Evolutionary conservation across 345 rosid species (phyloP), one percentile per base, ranked within the genome.

Genomic region (Eutrema heterophyllum): DNA sequence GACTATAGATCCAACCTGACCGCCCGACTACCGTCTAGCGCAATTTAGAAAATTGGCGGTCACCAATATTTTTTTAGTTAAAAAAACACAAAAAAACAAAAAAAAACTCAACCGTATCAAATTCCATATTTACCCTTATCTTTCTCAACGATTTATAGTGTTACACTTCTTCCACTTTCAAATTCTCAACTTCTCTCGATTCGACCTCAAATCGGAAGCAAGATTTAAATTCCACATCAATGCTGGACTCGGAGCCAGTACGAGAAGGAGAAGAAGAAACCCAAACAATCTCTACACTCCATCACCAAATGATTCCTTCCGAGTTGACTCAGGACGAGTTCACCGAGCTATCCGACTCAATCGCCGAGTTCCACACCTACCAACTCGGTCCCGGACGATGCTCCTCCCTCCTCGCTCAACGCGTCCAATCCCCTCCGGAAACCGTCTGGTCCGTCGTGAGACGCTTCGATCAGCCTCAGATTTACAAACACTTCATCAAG

Each of bases 401-500:
- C 78, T 88, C 96, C 16, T 90, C 97, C 24, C 78, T 93, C 6
- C 64, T 90, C 1, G 84, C 83, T 3, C 89, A 90, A 43, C 84
- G 79, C 11, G 59, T 88, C 73, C 18, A 71, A 33, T 84, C 93
- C 2, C 84, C 91, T 0, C 62, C 63, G 14, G 84, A 89, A 69
- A 77, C 68, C 50, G 92, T 91, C 0, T 91, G 95, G 97, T 87
- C 97, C 53, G 67, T 83, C 16, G 83, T 81, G 64, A 83, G 91
- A 14, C 79, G 84, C 6, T 91, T 91, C 82, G 97, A 91, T 50
- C 57, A 40, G 66, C 97, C 97, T 4, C 87, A 88, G 81, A 75
- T 77, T 24, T 91, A 91, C 69, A 91, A 91, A 74, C 92, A 88
- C 88, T 91, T 88, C 84, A 86, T 91, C 87, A 91, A 72, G 75